Conservation (phyloP, 805 yeast species). For the Saccharomycopsis sp. region DNA sequence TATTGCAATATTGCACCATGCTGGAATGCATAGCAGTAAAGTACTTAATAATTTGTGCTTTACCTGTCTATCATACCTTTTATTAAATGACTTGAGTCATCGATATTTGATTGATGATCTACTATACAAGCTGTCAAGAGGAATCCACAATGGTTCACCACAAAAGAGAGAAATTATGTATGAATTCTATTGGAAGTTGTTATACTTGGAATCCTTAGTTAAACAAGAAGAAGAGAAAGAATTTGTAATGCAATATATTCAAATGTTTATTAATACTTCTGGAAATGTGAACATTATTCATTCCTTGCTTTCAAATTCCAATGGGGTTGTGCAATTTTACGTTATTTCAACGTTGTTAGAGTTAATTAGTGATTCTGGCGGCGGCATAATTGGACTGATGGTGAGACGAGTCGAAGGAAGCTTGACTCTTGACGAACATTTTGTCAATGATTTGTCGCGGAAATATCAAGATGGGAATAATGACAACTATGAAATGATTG, state of each 20-base stretch:
- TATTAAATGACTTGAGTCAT: background rate
- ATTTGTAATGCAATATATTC: background rate
- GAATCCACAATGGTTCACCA: background rate
- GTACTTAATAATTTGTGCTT: background rate
- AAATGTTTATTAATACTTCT: background rate
- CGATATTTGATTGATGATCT: background rate
- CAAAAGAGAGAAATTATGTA: background rate
- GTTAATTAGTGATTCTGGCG: background rate
- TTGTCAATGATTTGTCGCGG: background rate
- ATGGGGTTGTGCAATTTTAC: background rate
- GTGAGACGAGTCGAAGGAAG: background rate
- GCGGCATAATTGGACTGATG: background rate
- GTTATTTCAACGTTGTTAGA: background rate
- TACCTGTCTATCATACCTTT: slow-evolving; percentile 1
- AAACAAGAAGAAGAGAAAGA: background rate
- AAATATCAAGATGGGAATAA: background rate
- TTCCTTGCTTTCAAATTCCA: background rate
- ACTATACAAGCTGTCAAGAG: background rate
- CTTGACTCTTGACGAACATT: background rate
- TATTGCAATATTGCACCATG: background rate
- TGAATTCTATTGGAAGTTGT: slow-evolving; percentile 6
- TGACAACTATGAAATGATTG: background rate
- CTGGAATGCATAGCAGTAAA: background rate
- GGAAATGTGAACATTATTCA: background rate
- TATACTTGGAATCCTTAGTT: slow-evolving; percentile 2